phyloP scores from a whole-genome alignment of 1,284 basidiomycete species.

The Thecaphora thlaspeos region DNA sequence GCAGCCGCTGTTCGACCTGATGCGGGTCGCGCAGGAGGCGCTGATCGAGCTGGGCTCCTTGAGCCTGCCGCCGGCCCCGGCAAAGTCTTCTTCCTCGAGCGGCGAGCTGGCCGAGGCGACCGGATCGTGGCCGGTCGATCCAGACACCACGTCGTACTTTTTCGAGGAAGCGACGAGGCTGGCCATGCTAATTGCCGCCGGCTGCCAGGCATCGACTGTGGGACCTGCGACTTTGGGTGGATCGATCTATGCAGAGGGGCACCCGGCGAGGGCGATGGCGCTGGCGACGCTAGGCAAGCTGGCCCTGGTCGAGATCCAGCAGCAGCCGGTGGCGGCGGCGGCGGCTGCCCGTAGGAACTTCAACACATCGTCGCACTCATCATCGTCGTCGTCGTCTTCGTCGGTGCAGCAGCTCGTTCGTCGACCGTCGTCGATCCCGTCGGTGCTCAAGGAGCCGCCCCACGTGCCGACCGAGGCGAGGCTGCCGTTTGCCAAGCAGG shows the following conservation, averaged over 20 bases:
- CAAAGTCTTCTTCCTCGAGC: constrained; percentile 2
- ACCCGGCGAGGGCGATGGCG: constrained; percentile 75
- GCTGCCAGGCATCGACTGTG: constrained; percentile 58
- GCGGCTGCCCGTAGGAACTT: constrained; percentile 7
- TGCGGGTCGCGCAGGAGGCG: constrained; percentile 69
- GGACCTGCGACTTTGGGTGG: constrained; percentile 15
- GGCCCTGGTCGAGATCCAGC: constrained; percentile 69
- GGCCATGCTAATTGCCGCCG: constrained; percentile 65
- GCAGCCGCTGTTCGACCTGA: constrained; percentile 74
- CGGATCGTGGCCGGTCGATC: background rate
- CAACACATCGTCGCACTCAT: background rate
- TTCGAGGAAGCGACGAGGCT: constrained; percentile 30
- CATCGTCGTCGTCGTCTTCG: constrained; percentile 1
- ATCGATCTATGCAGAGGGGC: constrained; percentile 66
- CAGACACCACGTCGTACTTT: constrained; percentile 19
- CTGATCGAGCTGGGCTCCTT: constrained; percentile 61
- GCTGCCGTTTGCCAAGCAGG: constrained; percentile 19
- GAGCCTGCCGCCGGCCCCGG: constrained; percentile 1
- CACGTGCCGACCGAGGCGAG: constrained; percentile 21
- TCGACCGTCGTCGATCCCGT: constrained; percentile 2
- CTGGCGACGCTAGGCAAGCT: constrained; percentile 78
- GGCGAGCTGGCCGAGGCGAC: background rate
- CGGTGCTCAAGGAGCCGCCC: constrained; percentile 15
- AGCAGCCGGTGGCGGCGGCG: constrained; percentile 11
- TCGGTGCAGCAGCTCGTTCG: constrained; percentile 9